Evolutionary conservation across 805 yeast genomes (phyloP), one percentile per base, ranked within the genome.

Genomic region (Dipodascopsis tothii): DNA sequence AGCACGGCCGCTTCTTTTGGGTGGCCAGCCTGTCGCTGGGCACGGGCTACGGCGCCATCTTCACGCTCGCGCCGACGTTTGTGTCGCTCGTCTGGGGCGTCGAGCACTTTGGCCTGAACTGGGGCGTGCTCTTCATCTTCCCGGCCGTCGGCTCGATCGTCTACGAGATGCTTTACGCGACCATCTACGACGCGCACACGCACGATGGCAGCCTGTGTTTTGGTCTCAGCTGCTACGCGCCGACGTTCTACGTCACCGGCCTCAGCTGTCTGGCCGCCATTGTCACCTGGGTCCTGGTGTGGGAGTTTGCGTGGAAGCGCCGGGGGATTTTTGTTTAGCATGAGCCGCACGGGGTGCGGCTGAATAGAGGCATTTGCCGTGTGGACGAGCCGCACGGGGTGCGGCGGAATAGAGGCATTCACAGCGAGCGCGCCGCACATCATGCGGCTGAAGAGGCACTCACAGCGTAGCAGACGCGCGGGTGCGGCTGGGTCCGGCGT

Each of bases 71-170:
- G 55, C 97, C 98, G 2, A 82, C 95, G 0, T 71, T 87, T 11
- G 77, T 87, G 14, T 81, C 94, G 1, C 70, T 80, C 3, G 76
- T 84, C 2, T 92, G 95, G 87, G 96, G 96, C 0, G 73, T 83
- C 19, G 87, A 83, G 35, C 73, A 84, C 27, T 77, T 90, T 63
- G 97, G 96, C 0, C 83, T 95, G 2, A 83, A 90, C 1, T 90
- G 95, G 85, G 96, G 96, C 2, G 68, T 82, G 21, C 84, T 86
- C 60, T 81, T 86, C 74, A 71, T 84, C 28, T 92, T 94, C 0
- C 95, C 96, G 2, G 95, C 96, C 0, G 51, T 84, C 2, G 95
- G 95, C 1, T 70, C 90, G 1, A 68, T 82, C 3, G 48, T 75
- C 2, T 83, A 74, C 55, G 88, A 94, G 4, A 56, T 83, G 40